These are phyloP conservation scores for Penicillium egyptiacum DNA, from an alignment of 495 filamentous ascomycete genomes.

Conservation along the genomic window DNA sequence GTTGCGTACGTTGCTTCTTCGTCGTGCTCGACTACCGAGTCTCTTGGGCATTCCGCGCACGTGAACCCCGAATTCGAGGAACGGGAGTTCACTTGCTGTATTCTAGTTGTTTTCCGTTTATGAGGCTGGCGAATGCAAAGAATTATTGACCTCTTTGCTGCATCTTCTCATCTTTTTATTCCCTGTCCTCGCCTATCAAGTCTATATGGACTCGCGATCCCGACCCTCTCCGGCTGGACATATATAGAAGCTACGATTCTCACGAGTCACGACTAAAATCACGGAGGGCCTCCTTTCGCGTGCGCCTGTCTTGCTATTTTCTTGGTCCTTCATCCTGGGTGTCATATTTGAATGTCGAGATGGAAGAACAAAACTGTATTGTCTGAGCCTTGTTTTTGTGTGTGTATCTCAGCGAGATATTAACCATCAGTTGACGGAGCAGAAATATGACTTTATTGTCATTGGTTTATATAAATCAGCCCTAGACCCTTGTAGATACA, in stretches of 20 bases:
- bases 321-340: background rate
- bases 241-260: conserved; percentile 34
- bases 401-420: background rate
- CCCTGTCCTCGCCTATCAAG: conserved; percentile 13
- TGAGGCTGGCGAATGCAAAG: background rate
- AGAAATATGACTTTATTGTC: background rate
- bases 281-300: conserved; percentile 16
- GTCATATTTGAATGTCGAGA: background rate
- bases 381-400: background rate
- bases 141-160: background rate
- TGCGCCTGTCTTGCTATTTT: conserved; percentile 4
- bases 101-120: background rate
- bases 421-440: background rate
- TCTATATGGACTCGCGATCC: conserved; percentile 22
- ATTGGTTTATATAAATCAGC: background rate
- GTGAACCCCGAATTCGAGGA: background rate
- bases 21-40: background rate
- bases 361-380: background rate
- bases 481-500: background rate
- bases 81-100: background rate
- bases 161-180: background rate
- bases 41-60: conserved; percentile 10
- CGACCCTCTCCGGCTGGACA: conserved; percentile 14
- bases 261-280: conserved; percentile 32
- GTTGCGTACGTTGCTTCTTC: background rate